Evolutionary conservation across 352 stramenopile genomes (phyloP), one percentile per base, ranked within the genome.

Genomic region (Phytophthora tubulina): DNA sequence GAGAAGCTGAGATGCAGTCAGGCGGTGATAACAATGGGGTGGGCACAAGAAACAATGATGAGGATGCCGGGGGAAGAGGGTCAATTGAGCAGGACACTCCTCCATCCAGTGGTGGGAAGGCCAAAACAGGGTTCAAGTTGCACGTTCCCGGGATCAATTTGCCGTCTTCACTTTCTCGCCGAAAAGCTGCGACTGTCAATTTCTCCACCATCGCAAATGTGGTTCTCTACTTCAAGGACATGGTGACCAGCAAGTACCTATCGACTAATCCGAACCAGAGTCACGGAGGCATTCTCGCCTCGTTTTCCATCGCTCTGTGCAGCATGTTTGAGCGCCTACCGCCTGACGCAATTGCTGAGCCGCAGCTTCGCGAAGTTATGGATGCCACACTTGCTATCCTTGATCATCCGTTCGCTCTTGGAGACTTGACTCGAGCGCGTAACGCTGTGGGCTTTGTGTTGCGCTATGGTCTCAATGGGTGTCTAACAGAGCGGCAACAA

Each of bases 321-420:
- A 91, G 82, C 38, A 90, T 96, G 81, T 95, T 93, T 58, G 84
- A 92, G 57, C 76, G 77, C 9, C 61, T 95, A n/a, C 84, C 85
- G 11, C 71, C 78, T 11, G 86, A 95, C 52, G 76, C 76, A 21
- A 81, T 95, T 41, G 57, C 76, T 0, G 88, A 95, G 15, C 59
- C 76, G 4, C 82, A 93, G 57, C 81, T 96, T 30, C 73, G 69
- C 13, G 85, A 90, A n/a, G 83, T 95, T 8, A 66, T 96, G 49
- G 80, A 92, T 54, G 78, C 88, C 4, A 76, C 82, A 4, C 49
- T 95, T 51, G 76, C 67, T 17, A 88, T 94, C 51, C 78, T 96
- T 15, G 90, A 96, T 33, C 73, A 92, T 46, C 75, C 86, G 31
- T 91, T 96, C 9, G 81, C 81, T 33, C 77, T 95, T 27, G 75